Conservation (phyloP, 371 early-diverging fungal species). For the Rhizomucor pusillus region DNA sequence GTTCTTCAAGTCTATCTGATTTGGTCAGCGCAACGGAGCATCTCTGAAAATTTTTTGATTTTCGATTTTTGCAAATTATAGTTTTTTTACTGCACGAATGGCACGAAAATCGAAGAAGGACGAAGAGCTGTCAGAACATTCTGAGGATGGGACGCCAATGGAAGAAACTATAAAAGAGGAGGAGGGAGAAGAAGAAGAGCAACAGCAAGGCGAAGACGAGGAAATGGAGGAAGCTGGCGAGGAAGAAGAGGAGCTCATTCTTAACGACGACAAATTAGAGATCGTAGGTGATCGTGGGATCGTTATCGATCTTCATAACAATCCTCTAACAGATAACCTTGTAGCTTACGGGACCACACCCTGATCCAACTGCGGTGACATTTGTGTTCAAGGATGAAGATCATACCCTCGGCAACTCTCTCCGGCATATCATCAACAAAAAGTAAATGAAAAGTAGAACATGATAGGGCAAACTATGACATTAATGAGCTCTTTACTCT, state of each 20-base stretch:
- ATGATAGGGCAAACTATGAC: background rate
- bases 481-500: slow-evolving; percentile 4
- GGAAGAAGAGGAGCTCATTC: slow-evolving; percentile 19
- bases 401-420: slow-evolving; percentile 94
- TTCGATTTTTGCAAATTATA: too few relatives aligned
- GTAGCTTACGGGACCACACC: slow-evolving; percentile 62
- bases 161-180: slow-evolving; percentile 14
- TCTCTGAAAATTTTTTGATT: too few relatives aligned
- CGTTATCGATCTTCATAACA: background rate
- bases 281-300: slow-evolving; percentile 40
- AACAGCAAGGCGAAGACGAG: slow-evolving; percentile 25
- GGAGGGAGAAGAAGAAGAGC: slow-evolving; percentile 19
- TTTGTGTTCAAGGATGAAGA: slow-evolving; percentile 91
- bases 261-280: slow-evolving; percentile 48
- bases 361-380: slow-evolving; percentile 79
- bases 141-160: too few relatives aligned
- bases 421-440: slow-evolving; percentile 92
- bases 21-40: too few relatives aligned
- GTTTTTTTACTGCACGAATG: too few relatives aligned
- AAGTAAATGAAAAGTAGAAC: slow-evolving; percentile 55
- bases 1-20: too few relatives aligned
- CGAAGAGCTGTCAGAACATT: too few relatives aligned
- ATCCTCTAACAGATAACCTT: background rate
- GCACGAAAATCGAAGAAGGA: too few relatives aligned
- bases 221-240: slow-evolving; percentile 36